These are phyloP conservation scores for Chamaecyparis obtusa DNA, from an alignment of 75 land plant genomes.

Conservation along the genomic window DNA sequence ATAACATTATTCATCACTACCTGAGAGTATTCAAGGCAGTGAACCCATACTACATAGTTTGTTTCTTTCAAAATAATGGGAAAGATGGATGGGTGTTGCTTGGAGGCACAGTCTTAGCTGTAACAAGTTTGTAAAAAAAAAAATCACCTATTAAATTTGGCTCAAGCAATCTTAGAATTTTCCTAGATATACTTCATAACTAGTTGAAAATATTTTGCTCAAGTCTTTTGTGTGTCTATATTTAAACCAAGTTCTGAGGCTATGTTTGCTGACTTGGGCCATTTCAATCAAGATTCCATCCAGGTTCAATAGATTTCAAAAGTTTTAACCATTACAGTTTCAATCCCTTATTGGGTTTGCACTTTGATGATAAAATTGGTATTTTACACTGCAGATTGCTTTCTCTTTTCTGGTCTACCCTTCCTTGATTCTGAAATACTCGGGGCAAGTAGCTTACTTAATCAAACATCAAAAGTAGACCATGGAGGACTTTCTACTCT, in stretches of 20 bases:
- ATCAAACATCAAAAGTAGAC: constrained; percentile 40
- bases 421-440: constrained; percentile 30
- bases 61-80: constrained; percentile 25
- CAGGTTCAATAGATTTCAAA: constrained; percentile 29
- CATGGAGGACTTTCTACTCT: too few relatives aligned
- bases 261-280: constrained; percentile 74
- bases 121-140: constrained; percentile 62
- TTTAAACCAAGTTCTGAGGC: constrained; percentile 60
- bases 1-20: constrained; percentile 37
- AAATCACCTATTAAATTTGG: too few relatives aligned
- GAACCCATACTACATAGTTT: constrained; percentile 40
- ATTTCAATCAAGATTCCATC: constrained; percentile 51
- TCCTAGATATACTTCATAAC: background rate
- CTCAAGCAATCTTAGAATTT: background rate
- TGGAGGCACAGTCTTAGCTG: constrained; percentile 34
- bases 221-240: background rate
- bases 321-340: background rate
- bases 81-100: constrained; percentile 45
- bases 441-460: constrained; percentile 53
- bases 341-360: background rate
- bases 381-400: constrained; percentile 38
- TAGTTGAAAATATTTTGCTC: too few relatives aligned
- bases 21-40: constrained; percentile 40
- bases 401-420: constrained; percentile 40
- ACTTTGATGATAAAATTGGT: background rate